A percentile compares a stretch with the other conserved stretches of the same genome.
Evolutionary conservation across 306 rosid species (phyloP).

Genomic region (Casuarina glauca): DNA sequence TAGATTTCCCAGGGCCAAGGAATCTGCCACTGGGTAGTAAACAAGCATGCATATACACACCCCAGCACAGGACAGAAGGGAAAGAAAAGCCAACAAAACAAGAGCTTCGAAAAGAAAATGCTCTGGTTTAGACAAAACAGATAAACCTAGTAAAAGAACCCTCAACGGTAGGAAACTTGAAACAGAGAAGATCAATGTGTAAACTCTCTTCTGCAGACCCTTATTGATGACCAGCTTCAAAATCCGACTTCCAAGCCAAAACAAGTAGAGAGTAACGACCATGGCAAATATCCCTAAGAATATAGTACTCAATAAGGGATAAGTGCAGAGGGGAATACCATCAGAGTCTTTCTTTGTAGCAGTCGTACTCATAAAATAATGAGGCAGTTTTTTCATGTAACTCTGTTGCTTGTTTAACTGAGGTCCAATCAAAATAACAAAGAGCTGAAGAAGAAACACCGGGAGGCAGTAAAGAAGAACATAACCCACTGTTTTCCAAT

Average conservation of each 20-base stretch:
- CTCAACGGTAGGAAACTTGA: slow-evolving; percentile 87
- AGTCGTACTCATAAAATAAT: slow-evolving; percentile 57
- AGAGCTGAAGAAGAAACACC: slow-evolving; percentile 75
- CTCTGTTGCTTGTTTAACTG: slow-evolving; percentile 42
- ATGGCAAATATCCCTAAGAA: slow-evolving; percentile 78
- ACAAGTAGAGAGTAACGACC: slow-evolving; percentile 78
- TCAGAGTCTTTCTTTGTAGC: slow-evolving; percentile 28
- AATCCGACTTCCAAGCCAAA: slow-evolving; percentile 97
- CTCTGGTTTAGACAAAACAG: slow-evolving; percentile 76
- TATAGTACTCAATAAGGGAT: slow-evolving; percentile 83
- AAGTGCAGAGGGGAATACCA: slow-evolving; percentile 76
- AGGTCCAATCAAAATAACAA: slow-evolving; percentile 72
- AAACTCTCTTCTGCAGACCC: slow-evolving; percentile 96
- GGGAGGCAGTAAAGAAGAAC: slow-evolving; percentile 85
- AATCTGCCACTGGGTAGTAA: slow-evolving; percentile 91
- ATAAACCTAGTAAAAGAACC: slow-evolving; percentile 92
- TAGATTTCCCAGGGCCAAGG: slow-evolving; percentile 77
- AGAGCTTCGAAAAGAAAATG: slow-evolving; percentile 74
- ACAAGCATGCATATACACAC: slow-evolving; percentile 92
- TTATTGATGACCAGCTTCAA: slow-evolving; percentile 90
- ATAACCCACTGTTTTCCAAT: slow-evolving; percentile 67
- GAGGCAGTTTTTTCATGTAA: slow-evolving; percentile 49
- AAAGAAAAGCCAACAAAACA: slow-evolving; percentile 89
- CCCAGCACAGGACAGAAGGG: slow-evolving; percentile 78
- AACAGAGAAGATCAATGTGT: slow-evolving; percentile 79